Evolutionary conservation across 768 basidiomycete genomes (phyloP), one percentile per base, ranked within the genome.

Genomic region (Chalciporus sphaerocephalus): DNA sequence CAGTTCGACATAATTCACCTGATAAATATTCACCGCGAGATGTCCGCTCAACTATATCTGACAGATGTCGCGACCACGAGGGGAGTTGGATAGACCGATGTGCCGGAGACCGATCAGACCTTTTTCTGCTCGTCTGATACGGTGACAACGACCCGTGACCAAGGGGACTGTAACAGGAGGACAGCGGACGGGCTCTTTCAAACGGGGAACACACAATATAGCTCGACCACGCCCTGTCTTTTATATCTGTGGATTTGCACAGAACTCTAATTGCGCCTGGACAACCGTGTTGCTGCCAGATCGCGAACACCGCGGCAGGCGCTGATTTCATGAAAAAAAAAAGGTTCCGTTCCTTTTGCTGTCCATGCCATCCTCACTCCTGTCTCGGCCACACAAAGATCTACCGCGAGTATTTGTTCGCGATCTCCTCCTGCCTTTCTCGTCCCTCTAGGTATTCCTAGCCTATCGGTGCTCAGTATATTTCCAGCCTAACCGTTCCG

Each of bases 401-500:
- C 58, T 53, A 47, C 48, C 41, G 32, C 51, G 12, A 42, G 42
- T 32, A 23, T 47, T 21, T 37, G 21, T 38, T 32, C 36, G 20
- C 44, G 61, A 61, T 56, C 64, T 51, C 20, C 35, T 23, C 39
- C 55, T 64, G 34, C 57, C 60, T 65, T 66, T 67, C 63, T 61
- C 54, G 60, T 65, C 48, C 55, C 42, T 46, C 35, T 51, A 51
- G 53, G 52, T 47, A 60, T 65, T 58, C 58, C 51, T 56, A 57
- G 42, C 69, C 68, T 70, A 69, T 73, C 72, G 65, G 69, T 67
- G 44, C 54, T 57, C 57, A 62, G 61, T 58, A 56, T 67, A 68
- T 69, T 64, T 65, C 60, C 59, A 66, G 57, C 61, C 53, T 51
- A 53, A 67, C 72, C 76, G 73, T 66, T 66, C 78, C 74, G 74